These are phyloP conservation scores for Nepenthes mirabilis DNA, from an alignment of 148 eudicot species.

Conservation along the genomic window DNA sequence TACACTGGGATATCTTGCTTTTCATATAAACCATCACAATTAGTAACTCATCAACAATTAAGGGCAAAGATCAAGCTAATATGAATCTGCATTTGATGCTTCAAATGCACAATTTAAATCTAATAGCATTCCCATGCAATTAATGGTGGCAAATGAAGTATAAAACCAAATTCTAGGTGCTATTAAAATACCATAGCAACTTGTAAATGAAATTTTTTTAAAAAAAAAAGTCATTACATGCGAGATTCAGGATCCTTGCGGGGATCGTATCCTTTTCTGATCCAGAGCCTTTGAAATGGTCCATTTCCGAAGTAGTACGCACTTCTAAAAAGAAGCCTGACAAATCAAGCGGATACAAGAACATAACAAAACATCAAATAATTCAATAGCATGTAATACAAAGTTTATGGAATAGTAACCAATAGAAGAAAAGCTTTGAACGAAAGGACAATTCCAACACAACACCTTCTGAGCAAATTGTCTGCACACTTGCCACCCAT, in stretches of 20 bases:
- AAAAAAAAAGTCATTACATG: conserved; percentile 36
- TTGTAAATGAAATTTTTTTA: neutral
- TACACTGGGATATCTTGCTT: too few species aligned
- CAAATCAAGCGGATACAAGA: conserved; percentile 5
- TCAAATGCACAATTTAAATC: too few species aligned
- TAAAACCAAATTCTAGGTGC: neutral
- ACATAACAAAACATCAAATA: too few species aligned
- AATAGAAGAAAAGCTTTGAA: neutral
- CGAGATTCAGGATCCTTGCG: conserved; percentile 96
- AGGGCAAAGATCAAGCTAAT: too few species aligned
- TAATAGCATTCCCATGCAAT: too few species aligned
- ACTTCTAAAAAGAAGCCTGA: conserved; percentile 70
- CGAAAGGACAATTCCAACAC: neutral
- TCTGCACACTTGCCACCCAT: conserved; percentile 47
- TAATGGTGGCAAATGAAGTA: too few species aligned
- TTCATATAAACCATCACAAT: too few species aligned
- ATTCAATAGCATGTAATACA: neutral
- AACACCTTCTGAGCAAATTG: conserved; percentile 54
- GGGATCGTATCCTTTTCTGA: conserved; percentile 94
- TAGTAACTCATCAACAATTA: too few species aligned
- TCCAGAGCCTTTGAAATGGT: conserved; percentile 88
- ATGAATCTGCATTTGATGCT: too few species aligned
- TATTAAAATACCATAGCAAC: neutral
- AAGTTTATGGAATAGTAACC: neutral
- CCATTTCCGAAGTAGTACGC: conserved; percentile 95